Evolutionary conservation across 805 yeast genomes (phyloP), one percentile per base, ranked within the genome.

Genomic region (Wickerhamiella parazyma): DNA sequence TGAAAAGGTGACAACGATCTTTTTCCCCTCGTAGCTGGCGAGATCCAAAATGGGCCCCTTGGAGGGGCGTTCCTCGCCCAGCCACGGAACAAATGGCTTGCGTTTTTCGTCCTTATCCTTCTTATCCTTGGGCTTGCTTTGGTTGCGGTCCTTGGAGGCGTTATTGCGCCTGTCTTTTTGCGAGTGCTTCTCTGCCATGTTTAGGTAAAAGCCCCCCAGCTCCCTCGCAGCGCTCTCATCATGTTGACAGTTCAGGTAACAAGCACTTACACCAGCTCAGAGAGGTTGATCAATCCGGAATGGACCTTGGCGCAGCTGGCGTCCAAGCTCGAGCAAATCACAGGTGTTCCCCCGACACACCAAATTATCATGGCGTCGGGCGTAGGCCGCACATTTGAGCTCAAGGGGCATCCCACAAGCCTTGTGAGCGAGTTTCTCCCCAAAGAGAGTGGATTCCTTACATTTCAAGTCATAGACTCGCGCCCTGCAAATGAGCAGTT

Each of bases 11-110:
- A 87, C 89, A 53, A 78, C 71, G 33, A 89, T 75, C 51, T 69
- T 61, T 52, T 79, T 69, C 58, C 84, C 93, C 54, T 75, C 74
- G 59, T 81, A 83, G 56, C 76, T 80, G 49, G 78, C 73, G 47
- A 91, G 67, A 59, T 87, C 86, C 45, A 85, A 67, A 47, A 87
- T 83, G 18, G 95, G 93, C 49, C 87, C 95, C 62, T 85, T 80
- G 66, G 81, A 82, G 29, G 96, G 97, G 11, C 85, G 76, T 52
- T 78, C 85, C 51, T 68, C 57, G 46, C 62, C 57, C 21, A 49
- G 47, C 57, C 57, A 54, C 3, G 58, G 58, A 38, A 52, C 56
- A 36, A 54, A 54, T 34, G 47, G 46, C 33, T 45, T 41, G 42
- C 51, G 59, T 19, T 40, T 40, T 14, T 40, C 43, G 51, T 64